A percentile compares a stretch with the other conserved stretches of the same genome.
Conservation (phyloP, 2,329 filamentous ascomycete genomes). For the Raffaelea deltoideospora region DNA sequence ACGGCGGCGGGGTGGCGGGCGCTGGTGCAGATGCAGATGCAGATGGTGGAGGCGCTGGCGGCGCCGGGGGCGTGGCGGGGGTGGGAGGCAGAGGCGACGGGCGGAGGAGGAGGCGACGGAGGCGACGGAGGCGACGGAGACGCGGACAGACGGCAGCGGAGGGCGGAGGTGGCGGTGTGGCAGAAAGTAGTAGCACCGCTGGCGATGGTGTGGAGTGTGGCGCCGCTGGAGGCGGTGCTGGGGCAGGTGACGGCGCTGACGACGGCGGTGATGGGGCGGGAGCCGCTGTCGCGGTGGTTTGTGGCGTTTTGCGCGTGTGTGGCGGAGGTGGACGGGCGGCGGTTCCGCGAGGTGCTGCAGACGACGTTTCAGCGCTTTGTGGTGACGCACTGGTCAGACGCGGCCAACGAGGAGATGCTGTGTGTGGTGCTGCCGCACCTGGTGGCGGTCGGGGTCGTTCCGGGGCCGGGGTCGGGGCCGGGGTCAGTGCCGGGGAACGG, state of each 20-base stretch:
- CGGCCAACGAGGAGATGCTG: constrained; percentile 49
- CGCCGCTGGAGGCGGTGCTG: constrained; percentile 66
- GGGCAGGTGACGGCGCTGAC: constrained; percentile 51
- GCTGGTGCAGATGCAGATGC: constrained; percentile 41
- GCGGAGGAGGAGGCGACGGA: no score
- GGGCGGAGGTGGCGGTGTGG: constrained; percentile 27
- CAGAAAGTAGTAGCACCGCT: constrained; percentile 38
- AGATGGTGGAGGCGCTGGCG: constrained; percentile 32
- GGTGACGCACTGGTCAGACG: constrained; percentile 54
- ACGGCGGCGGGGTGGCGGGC: constrained; percentile 38
- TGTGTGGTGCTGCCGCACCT: constrained; percentile 55
- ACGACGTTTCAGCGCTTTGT: constrained; percentile 78
- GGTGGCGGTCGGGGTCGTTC: constrained; percentile 37
- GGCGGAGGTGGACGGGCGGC: constrained; percentile 53
- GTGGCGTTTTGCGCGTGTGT: constrained; percentile 75
- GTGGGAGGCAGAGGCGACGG: no score
- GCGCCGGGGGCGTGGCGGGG: not conserved
- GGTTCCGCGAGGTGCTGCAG: constrained; percentile 67
- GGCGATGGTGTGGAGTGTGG: constrained; percentile 56
- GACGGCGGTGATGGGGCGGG: constrained; percentile 42
- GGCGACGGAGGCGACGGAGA: no score
- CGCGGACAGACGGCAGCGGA: constrained; percentile 16
- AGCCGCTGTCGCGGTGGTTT: constrained; percentile 56
- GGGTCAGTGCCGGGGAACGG: constrained; percentile 13
- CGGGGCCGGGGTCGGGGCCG: constrained; percentile 7